Conservation (phyloP, 164 flowering plant genomes). For the Magnolia sinica region DNA sequence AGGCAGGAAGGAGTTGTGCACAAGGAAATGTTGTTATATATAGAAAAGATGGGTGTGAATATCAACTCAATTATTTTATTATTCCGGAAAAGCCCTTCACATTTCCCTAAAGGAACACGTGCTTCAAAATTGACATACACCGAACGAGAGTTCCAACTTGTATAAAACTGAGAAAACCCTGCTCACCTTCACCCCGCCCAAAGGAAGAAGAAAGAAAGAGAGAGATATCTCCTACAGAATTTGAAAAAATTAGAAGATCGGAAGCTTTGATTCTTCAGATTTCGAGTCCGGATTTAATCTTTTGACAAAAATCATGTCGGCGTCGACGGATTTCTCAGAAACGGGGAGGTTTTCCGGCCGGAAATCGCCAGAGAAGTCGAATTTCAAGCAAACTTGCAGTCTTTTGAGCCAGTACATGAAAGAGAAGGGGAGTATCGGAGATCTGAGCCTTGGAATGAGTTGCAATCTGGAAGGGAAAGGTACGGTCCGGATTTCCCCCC, state of each 20-base stretch:
- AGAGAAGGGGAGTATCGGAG: conserved; percentile 52
- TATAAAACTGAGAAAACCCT: not conserved
- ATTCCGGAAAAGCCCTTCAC: not conserved
- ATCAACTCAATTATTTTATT: not conserved
- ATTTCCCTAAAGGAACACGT: not conserved
- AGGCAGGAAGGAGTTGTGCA: too few relatives aligned
- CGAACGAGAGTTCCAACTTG: not conserved
- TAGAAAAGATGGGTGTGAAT: not conserved
- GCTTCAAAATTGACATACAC: not conserved
- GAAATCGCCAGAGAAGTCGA: conserved; percentile 34
- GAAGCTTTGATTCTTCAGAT: not conserved
- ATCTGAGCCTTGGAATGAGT: conserved; percentile 44
- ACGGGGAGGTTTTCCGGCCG: conserved; percentile 27
- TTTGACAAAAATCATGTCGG: conserved; percentile 29
- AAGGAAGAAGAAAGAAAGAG: not conserved
- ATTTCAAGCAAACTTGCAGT: conserved; percentile 56
- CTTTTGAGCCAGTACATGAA: conserved; percentile 69
- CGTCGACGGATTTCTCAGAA: conserved; percentile 27
- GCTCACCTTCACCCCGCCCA: not conserved
- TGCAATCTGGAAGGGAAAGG: conserved; percentile 19
- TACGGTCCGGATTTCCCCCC: not conserved
- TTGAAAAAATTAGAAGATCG: not conserved
- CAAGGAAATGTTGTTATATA: not conserved
- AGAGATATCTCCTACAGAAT: not conserved
- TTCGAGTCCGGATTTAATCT: not conserved